A percentile compares a stretch with the other conserved stretches of the same genome.
Evolutionary conservation across 768 basidiomycete species (phyloP).

Genomic region (Exidia glandulosa): DNA sequence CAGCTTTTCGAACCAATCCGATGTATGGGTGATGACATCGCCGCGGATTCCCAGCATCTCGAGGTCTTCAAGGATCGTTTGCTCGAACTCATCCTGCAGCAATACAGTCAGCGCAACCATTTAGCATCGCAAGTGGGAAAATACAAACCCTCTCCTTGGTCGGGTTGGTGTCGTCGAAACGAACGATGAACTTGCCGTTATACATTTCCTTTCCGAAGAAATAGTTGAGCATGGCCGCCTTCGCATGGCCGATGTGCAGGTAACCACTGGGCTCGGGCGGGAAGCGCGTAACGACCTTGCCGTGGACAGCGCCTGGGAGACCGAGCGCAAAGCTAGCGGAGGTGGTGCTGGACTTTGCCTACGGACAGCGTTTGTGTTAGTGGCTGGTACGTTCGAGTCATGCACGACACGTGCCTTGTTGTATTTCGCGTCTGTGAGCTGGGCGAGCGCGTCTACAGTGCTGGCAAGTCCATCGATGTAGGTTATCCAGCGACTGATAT

Average conservation of each 20-base stretch:
- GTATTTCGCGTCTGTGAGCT: conserved; percentile 58
- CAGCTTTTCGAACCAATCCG: conserved; percentile 87
- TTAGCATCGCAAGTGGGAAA: neutral
- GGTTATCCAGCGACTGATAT: conserved; percentile 74
- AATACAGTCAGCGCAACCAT: neutral
- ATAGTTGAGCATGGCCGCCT: conserved; percentile 92
- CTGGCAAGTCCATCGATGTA: conserved; percentile 69
- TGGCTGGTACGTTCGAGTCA: neutral
- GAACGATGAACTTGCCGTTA: conserved; percentile 85
- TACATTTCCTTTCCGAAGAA: conserved; percentile 93
- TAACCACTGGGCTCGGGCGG: conserved; percentile 98
- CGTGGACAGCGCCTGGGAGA: conserved; percentile 72
- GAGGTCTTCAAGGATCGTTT: conserved; percentile 89
- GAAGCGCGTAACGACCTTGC: conserved; percentile 91
- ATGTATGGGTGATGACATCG: conserved; percentile 82
- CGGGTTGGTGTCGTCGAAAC: conserved; percentile 99
- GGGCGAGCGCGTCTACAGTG: conserved; percentile 53
- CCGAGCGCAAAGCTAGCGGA: conserved; percentile 87
- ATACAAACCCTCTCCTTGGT: conserved; percentile 82
- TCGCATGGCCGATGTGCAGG: conserved; percentile 87
- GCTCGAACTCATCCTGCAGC: conserved; percentile 87
- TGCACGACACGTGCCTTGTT: conserved; percentile 56
- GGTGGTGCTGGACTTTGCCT: conserved; percentile 52
- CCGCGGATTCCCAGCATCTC: conserved; percentile 72
- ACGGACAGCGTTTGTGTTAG: neutral